These are phyloP conservation scores for Mrakia gelida DNA, from an alignment of 768 basidiomycete genomes.

Conservation along the genomic window DNA sequence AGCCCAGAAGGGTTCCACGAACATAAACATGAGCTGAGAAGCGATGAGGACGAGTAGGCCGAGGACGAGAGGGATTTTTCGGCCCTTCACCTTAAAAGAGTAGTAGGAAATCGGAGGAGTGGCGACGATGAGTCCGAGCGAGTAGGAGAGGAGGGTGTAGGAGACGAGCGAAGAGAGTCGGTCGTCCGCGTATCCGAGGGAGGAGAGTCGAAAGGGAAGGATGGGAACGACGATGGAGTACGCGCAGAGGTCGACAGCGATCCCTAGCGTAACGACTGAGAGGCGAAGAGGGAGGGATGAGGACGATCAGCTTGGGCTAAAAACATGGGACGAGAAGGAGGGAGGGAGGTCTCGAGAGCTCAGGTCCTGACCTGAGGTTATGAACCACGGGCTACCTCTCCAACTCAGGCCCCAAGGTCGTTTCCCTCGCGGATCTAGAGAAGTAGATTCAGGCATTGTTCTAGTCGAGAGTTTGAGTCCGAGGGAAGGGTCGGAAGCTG, in stretches of 20 bases:
- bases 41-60: slow-evolving; percentile 36
- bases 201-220: slow-evolving; percentile 38
- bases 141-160: slow-evolving; percentile 39
- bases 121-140: slow-evolving; percentile 37
- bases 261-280: slow-evolving; percentile 10
- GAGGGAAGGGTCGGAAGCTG: background rate
- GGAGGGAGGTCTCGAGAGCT: too few species aligned
- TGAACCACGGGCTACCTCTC: too few species aligned
- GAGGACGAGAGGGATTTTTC: slow-evolving; percentile 36
- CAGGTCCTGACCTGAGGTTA: background rate
- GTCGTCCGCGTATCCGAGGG: slow-evolving; percentile 35
- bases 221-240: slow-evolving; percentile 42
- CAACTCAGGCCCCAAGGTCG: too few species aligned
- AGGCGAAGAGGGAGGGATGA: background rate
- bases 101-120: slow-evolving; percentile 37
- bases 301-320: background rate
- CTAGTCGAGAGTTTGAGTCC: background rate
- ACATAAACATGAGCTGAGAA: slow-evolving; percentile 37
- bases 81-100: slow-evolving; percentile 36
- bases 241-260: slow-evolving; percentile 36
- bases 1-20: slow-evolving; percentile 37
- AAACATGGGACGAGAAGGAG: too few species aligned
- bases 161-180: slow-evolving; percentile 36
- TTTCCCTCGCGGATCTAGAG: too few species aligned
- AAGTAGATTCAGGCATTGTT: background rate